Percentiles rank a stretch among this genome's conserved stretches.
Conservation (phyloP, 2,329 filamentous ascomycete species). For the Alternaria sp. region DNA sequence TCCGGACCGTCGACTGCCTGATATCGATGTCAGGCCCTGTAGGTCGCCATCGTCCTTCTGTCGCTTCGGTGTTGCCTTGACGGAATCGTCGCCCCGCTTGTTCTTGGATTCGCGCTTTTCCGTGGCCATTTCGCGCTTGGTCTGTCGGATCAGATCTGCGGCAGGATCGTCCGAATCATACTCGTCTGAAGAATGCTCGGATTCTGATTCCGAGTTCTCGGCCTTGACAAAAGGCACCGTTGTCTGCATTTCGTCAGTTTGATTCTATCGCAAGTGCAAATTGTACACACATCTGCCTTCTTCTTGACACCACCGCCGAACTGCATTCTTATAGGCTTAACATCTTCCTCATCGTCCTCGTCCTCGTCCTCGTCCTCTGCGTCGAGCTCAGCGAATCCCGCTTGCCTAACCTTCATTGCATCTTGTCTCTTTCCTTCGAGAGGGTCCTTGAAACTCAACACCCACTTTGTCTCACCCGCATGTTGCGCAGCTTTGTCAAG, state of each 20-base stretch:
- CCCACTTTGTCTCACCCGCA: conserved; percentile 76
- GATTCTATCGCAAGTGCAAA: neutral
- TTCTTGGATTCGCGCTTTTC: conserved; percentile 52
- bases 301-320: conserved; percentile 58
- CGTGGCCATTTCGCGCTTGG: conserved; percentile 53
- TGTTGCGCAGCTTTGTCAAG: conserved; percentile 67
- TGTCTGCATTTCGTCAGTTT: conserved; percentile 28
- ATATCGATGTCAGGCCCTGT: conserved; percentile 68
- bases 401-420: conserved; percentile 62
- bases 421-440: conserved; percentile 50
- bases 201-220: conserved; percentile 33
- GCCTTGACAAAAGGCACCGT: conserved; percentile 23
- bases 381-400: conserved; percentile 63
- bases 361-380: conserved; percentile 44
- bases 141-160: conserved; percentile 54
- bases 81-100: conserved; percentile 55
- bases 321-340: conserved; percentile 50
- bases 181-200: conserved; percentile 44
- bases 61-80: conserved; percentile 62
- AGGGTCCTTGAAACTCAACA: conserved; percentile 63
- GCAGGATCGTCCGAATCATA: conserved; percentile 52
- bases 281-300: conserved; percentile 16
- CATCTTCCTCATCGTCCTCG: conserved; percentile 41
- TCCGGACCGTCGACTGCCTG: conserved; percentile 49
- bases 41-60: conserved; percentile 70